Conservation (phyloP, 176 grass and related monocot genomes). For the Paspalum notatum region DNA sequence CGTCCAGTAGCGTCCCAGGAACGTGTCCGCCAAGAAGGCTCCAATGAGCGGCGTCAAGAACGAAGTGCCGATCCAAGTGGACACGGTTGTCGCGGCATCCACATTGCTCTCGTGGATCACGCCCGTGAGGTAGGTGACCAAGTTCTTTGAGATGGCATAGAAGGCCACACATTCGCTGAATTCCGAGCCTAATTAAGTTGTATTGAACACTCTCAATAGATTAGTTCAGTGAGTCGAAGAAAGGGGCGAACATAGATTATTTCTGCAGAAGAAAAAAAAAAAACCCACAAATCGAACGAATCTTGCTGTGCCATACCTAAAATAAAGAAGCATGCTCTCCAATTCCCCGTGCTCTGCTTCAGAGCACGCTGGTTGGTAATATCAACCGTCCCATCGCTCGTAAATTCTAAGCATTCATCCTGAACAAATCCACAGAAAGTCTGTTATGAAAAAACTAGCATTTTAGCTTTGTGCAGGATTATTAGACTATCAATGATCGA, state of each 20-base stretch:
- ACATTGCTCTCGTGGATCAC: slow-evolving; percentile 38
- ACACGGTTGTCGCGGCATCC: slow-evolving; percentile 21
- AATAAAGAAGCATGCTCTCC: slow-evolving; percentile 49
- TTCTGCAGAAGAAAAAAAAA: too few relatives aligned
- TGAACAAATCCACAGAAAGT: not conserved
- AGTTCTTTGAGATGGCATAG: slow-evolving; percentile 29
- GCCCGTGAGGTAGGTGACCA: slow-evolving; percentile 23
- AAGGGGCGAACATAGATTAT: not conserved
- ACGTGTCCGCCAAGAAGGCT: slow-evolving; percentile 38
- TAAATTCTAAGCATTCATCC: not conserved
- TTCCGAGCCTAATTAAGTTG: not conserved
- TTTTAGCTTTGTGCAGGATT: too few relatives aligned
- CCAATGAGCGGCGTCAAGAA: slow-evolving; percentile 39
- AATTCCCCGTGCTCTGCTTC: slow-evolving; percentile 32
- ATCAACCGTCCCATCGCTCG: slow-evolving; percentile 40
- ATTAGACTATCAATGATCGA: not conserved
- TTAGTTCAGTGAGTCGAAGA: not conserved
- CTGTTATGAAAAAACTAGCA: not conserved
- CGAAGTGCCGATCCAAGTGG: slow-evolving; percentile 20
- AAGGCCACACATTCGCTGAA: slow-evolving; percentile 30
- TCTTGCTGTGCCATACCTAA: slow-evolving; percentile 12
- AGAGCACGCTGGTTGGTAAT: slow-evolving; percentile 19
- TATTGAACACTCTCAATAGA: too few relatives aligned
- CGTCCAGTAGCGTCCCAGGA: slow-evolving; percentile 34
- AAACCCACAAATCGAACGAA: not conserved